These are phyloP conservation scores for Amphirosellinia nigrospora DNA, from an alignment of 495 filamentous ascomycete species.

Conservation along the genomic window DNA sequence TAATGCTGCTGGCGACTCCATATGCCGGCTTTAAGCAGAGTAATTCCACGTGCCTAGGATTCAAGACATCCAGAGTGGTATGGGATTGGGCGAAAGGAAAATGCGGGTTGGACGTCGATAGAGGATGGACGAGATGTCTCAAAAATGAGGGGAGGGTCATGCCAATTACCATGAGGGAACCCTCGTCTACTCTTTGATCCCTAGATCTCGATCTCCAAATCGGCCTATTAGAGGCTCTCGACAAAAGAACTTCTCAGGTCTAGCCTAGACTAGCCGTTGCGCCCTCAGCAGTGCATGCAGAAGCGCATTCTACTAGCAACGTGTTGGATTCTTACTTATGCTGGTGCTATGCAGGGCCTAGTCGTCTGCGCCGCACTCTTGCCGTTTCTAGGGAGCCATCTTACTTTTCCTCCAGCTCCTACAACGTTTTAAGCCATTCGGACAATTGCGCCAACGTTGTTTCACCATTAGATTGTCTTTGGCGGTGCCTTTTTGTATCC, in stretches of 20 bases:
- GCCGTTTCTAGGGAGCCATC: background rate
- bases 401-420: background rate
- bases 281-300: constrained; percentile 7
- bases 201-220: background rate
- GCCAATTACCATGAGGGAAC: background rate
- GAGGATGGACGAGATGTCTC: constrained; percentile 1
- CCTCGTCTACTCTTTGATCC: background rate
- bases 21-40: background rate
- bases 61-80: background rate
- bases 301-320: background rate
- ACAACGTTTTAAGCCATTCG: background rate
- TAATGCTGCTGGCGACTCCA: background rate
- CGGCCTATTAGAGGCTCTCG: background rate
- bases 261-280: background rate
- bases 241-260: background rate
- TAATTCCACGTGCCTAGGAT: background rate
- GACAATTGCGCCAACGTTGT: background rate
- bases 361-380: background rate
- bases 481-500: background rate
- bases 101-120: background rate
- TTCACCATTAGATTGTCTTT: background rate
- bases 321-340: constrained; percentile 1
- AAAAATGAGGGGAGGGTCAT: background rate
- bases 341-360: background rate
- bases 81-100: background rate